These are phyloP conservation scores for Grigorovia transvaalensis DNA, from an alignment of 805 yeast species.

Conservation along the genomic window DNA sequence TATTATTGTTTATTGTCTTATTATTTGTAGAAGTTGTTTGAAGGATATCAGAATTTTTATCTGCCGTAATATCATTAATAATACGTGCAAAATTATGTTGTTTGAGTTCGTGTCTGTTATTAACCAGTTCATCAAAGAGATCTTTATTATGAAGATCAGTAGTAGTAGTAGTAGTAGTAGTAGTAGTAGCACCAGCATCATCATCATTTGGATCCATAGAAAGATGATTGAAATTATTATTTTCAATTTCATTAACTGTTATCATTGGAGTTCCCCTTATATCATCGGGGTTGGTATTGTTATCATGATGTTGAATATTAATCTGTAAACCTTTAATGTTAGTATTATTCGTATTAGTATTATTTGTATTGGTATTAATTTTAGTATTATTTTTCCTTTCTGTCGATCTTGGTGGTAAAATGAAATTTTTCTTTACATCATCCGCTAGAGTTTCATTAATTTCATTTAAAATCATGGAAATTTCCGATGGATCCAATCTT, in stretches of 20 bases:
- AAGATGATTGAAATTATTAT: not conserved
- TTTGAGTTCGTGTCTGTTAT: not conserved
- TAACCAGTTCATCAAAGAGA: not conserved
- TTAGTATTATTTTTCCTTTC: slow-evolving; percentile 26
- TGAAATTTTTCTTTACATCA: slow-evolving; percentile 7
- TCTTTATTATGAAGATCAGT: not conserved
- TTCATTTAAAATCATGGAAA: not conserved
- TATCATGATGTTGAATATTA: not conserved
- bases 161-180: too few species aligned
- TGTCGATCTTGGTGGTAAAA: slow-evolving; percentile 33
- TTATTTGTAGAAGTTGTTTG: too few species aligned
- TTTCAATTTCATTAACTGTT: not conserved
- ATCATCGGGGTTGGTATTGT: not conserved
- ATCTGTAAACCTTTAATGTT: slow-evolving; percentile 10
- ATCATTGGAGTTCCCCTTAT: not conserved
- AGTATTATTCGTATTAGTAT: too few species aligned
- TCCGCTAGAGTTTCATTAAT: not conserved
- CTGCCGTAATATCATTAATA: too few species aligned
- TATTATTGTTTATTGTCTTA: not conserved
- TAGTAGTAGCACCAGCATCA: too few species aligned
- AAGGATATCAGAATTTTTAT: too few species aligned
- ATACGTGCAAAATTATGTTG: not conserved
- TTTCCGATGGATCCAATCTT: slow-evolving; percentile 1
- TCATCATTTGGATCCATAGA: not conserved
- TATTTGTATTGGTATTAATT: too few species aligned